Evolutionary conservation across 2,329 filamentous ascomycete genomes (phyloP), one percentile per base, ranked within the genome.

Genomic region (Periconia digitata): DNA sequence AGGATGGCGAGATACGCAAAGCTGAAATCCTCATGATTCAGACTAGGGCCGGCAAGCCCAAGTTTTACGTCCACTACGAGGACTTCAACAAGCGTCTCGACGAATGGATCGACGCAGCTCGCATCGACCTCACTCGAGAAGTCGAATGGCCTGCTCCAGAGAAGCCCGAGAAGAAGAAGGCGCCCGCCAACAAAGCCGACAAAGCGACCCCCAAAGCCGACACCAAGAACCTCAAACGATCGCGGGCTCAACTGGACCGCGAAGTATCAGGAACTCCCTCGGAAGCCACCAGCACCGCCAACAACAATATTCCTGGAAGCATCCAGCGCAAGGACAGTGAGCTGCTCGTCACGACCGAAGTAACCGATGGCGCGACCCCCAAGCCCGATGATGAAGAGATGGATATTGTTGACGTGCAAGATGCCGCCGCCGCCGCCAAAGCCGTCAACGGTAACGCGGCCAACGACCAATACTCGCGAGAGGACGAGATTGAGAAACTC

Each of bases 121-220:
- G 94, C 29, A 90, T 99, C 58, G 90, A 97, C 69, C 86, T 99
- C 49, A 79, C 82, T 1, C 86, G 90, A 58, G 92, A 96, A 62
- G 94, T 99, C 46, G 94, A 99, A 74, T 99, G 94, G 92, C 94
- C 94, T 17, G 87, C 85, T 51, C 90, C 91, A 8, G 92, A 95
- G 55, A 95, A 95, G 71, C 80, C 86, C 1, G 95, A 96, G 63
- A 94, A 92, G 74, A 84, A 83, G 60, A 95, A 95, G 74, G 86
- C 89, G 56, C 80, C 81, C 41, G 63, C 58, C 23, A 35, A 23
- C 50, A 70, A 67, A 44, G 67, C 66, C 48, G 62, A 69, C 18
- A 73, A 71, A 49, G 69, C 58, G 47, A 63, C 67, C 59, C 53
- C 77, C 66, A 58, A 72, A 69, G 73, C 75, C 53, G 74, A 76